Percentiles rank a stretch among this genome's conserved stretches.
phyloP scores from a whole-genome alignment of 2,329 filamentous ascomycete species.

The Fusarium siculi region DNA sequence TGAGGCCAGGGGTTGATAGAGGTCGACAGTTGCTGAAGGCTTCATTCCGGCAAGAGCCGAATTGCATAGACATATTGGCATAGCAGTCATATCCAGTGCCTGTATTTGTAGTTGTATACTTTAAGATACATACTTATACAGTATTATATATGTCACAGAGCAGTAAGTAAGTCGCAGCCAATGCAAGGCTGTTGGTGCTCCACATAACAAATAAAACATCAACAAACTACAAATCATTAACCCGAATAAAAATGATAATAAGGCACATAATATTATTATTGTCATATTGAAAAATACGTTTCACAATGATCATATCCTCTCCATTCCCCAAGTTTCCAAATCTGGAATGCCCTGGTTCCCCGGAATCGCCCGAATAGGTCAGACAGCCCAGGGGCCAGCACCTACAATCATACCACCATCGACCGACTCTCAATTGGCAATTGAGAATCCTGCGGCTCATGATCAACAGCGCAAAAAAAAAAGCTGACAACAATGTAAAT shows the following conservation, averaged over 20 bases:
- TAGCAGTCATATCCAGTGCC: neutral
- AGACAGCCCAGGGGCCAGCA: constrained; percentile 32
- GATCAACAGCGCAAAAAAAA: neutral
- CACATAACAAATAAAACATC: constrained; percentile 9
- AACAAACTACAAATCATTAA: neutral
- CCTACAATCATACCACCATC: constrained; percentile 38
- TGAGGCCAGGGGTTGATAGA: constrained; percentile 30
- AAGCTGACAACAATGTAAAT: neutral
- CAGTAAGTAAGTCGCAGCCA: neutral
- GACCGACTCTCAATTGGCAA: constrained; percentile 30
- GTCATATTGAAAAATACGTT: neutral
- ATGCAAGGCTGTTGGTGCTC: neutral
- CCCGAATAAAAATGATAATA: neutral
- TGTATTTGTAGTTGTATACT: neutral
- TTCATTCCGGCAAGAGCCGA: constrained; percentile 28
- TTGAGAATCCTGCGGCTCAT: constrained; percentile 26
- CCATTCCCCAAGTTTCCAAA: constrained; percentile 16
- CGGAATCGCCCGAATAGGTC: constrained; percentile 40
- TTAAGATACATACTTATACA: neutral
- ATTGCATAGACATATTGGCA: neutral
- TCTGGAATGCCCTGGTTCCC: constrained; percentile 15
- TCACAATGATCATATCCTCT: neutral
- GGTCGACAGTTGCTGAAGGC: constrained; percentile 17
- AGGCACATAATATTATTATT: neutral
- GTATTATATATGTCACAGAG: neutral